phyloP scores from a whole-genome alignment of 2,329 filamentous ascomycete species.

The Penicillium sp. region DNA sequence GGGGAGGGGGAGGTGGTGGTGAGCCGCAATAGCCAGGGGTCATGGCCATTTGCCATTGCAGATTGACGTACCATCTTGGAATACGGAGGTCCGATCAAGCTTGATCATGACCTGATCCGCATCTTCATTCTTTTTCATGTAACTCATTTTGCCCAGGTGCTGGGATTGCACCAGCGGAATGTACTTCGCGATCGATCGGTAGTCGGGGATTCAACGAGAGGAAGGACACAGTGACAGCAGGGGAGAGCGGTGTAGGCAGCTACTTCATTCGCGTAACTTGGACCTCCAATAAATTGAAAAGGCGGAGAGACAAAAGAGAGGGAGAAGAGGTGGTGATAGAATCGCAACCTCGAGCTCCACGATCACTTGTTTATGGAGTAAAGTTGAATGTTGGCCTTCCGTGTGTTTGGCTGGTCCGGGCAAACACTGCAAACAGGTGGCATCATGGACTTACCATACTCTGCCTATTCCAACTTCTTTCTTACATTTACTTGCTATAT shows the following conservation, averaged over 20 bases:
- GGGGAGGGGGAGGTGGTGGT: conserved; percentile 16
- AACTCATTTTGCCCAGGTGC: conserved; percentile 67
- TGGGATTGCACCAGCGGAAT: conserved; percentile 32
- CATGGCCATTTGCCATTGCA: conserved; percentile 10
- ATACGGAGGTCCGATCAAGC: conserved; percentile 95
- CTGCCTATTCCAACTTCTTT: not conserved
- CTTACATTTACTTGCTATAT: not conserved
- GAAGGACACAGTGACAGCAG: conserved; percentile 23
- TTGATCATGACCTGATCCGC: conserved; percentile 90
- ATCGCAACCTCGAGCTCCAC: conserved; percentile 22
- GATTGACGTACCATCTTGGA: conserved; percentile 81
- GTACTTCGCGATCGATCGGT: conserved; percentile 21
- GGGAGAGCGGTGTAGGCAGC: conserved; percentile 24
- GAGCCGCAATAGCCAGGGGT: conserved; percentile 23
- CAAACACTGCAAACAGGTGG: conserved; percentile 44
- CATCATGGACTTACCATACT: conserved; percentile 23
- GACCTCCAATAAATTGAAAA: conserved; percentile 7
- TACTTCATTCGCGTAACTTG: conserved; percentile 25
- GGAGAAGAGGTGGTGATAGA: conserved; percentile 17
- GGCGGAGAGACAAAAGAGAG: conserved; percentile 1
- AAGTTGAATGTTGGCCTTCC: conserved; percentile 42
- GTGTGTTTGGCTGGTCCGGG: conserved; percentile 29
- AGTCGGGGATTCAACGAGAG: conserved; percentile 25
- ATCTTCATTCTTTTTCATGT: conserved; percentile 99
- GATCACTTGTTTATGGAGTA: conserved; percentile 26